Evolutionary conservation across 106 monocot species (phyloP).

Genomic region (Dioscorea alata): DNA sequence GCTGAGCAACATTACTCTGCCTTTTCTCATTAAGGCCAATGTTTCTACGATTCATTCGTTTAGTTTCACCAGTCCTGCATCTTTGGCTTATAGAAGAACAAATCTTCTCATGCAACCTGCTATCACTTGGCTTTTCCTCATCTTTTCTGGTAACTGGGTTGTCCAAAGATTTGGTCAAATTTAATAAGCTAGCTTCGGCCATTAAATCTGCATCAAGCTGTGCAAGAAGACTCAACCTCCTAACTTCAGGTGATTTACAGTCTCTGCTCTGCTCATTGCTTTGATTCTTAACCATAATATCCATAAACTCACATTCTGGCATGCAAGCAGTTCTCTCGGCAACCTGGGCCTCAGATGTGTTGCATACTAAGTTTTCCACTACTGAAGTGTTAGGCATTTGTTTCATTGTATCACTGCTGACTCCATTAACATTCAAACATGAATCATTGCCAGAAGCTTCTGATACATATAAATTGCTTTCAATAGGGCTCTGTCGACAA

Average conservation of each 20-base stretch:
- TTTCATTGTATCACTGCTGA: background rate
- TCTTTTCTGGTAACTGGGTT: background rate
- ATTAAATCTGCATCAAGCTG: slow-evolving; percentile 3
- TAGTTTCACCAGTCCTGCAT: slow-evolving; percentile 1
- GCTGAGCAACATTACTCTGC: background rate
- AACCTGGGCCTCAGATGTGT: background rate
- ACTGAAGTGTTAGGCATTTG: slow-evolving; percentile 1
- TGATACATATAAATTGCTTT: background rate
- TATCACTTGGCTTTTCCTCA: background rate
- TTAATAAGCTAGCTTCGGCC: background rate
- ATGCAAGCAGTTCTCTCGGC: background rate
- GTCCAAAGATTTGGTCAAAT: background rate
- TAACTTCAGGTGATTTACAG: background rate
- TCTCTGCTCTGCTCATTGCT: background rate
- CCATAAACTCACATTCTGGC: background rate
- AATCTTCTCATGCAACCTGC: slow-evolving; percentile 1
- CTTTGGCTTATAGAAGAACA: slow-evolving; percentile 5
- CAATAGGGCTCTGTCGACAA: background rate
- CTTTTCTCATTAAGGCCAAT: background rate
- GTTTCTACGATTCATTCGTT: background rate
- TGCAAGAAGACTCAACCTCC: background rate
- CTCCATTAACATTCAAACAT: background rate
- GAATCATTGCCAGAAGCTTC: background rate
- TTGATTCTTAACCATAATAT: background rate
- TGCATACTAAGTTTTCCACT: background rate